Base-by-base conservation (phyloP, 2,329 filamentous ascomycete species). In the Rosellinia necatrix region DNA sequence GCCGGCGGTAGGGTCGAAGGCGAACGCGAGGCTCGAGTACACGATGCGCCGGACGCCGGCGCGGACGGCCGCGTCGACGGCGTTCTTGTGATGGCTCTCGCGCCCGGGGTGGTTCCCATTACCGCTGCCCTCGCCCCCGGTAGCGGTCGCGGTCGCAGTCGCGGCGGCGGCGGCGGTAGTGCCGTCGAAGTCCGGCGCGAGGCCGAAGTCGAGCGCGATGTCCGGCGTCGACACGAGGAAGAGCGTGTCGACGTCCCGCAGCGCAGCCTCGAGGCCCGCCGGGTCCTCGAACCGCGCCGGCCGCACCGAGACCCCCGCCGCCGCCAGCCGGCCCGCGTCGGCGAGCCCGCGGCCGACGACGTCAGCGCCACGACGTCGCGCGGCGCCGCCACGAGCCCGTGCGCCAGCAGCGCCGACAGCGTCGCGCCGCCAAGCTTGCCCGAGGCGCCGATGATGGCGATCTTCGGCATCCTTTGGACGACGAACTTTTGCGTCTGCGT, bases 11-110 rank as follows among this genome's bases (percentile, higher is more conserved):
- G 50, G 7, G 4, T 53, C 53, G 27, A 52, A 64, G 3, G 72
- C 82, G 58, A 85, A 85, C 9, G 74, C 82, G 2, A 86, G 76
- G 9, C 81, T 84, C 6, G 80, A 79, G 71, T 86, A 86, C 68
- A 81, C 80, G n/a, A 86, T 75, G 61, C 81, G 77, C 48, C 70
- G 70, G 2, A 86, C 80, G 17, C 80, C 80, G 0, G 75, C 78
- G 6, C 68, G 67, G n/a, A 73, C 71, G 1, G 83, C 83, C 2
- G 80, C 79, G 50, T 81, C 75, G 35, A 86, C 78, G 15, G 81
- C 82, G 3, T 71, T 66, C 44, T 63, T 64, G 57, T 82, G 78
- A 49, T 72, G 75, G 52, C 24, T 47, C 49, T 71, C 68, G n/a
- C 68, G 68, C 3, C 76, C 68, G 47, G 71, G 66, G 1, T 70